A percentile compares a stretch with the other conserved stretches of the same genome.
Evolutionary conservation across 2,329 filamentous ascomycete genomes (phyloP).

Genomic region (Sarocladium kiliense): DNA sequence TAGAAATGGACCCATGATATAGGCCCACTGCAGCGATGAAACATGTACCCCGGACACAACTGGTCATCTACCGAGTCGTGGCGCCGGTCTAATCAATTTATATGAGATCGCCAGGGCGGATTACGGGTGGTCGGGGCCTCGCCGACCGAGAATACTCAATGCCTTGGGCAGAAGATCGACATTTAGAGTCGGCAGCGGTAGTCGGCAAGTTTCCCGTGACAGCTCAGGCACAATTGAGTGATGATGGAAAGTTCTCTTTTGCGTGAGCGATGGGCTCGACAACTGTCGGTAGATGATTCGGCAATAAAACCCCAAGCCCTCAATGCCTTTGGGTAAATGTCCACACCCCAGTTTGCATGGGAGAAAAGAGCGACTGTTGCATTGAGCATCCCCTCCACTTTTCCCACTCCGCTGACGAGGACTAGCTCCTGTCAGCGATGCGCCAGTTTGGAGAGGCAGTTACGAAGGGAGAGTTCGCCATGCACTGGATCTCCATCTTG

Average conservation of each 20-base stretch:
- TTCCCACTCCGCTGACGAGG: no score
- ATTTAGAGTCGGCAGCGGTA: conserved; percentile 1
- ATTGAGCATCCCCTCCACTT: no score
- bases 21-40: not conserved
- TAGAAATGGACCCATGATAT: not conserved
- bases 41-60: conserved; percentile 7
- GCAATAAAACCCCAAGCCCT: not conserved
- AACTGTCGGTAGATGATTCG: not conserved
- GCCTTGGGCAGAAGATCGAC: conserved; percentile 7
- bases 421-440: no score
- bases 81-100: conserved; percentile 5
- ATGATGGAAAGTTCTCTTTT: not conserved
- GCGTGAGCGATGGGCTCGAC: not conserved
- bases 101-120: not conserved
- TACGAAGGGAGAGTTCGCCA: no score
- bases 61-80: conserved; percentile 6
- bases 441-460: no score
- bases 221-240: not conserved
- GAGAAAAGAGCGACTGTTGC: no score
- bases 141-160: not conserved
- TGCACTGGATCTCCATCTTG: no score
- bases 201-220: conserved; percentile 6
- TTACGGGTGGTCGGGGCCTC: not conserved
- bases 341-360: no score
- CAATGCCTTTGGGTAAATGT: not conserved